Base-by-base conservation (phyloP, 148 eudicot genomes). In the Vaccinium myrtillus region DNA sequence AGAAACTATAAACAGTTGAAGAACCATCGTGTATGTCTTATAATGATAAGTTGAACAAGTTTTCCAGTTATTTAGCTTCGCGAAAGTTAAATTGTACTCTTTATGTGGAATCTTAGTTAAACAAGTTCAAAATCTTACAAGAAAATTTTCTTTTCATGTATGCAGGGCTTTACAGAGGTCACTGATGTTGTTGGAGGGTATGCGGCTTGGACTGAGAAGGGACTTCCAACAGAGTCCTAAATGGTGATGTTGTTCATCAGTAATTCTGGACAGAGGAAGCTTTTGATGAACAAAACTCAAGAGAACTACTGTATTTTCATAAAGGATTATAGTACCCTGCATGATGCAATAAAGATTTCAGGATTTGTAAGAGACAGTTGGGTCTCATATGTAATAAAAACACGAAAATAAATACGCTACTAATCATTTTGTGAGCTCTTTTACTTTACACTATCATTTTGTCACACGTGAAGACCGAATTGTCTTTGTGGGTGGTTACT, bases 121-220 rank as follows among this genome's bases (percentile, higher is more conserved):
- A 43, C 46, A 43, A 43, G 46, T 43, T 5, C 46, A 43, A 43
- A 43, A 43, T 43, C 46, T 43, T 36, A 2, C 46, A 43, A 3
- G 46, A 43, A 43, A 61, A 39, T 1, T 19, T 15, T 59, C 4
- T 50, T 19, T 85, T 12, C 43, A 70, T 27, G 69, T 36, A 11
- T 78, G 88, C 95, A 94, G 95, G 94, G 95, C 0, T 94, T 86
- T 69, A 93, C 92, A 4, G 92, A 90, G 10, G 75, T 94, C 58
- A 82, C 90, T 6, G 93, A 94, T 59, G 63, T 93, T 21, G 92
- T 94, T 55, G 98, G 98, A 51, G 98, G 98, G 49, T 93, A 86
- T 79, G 87, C 89, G 21, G 92, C 94, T 69, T 94, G 98, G 98
- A 69, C 84, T 10, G 90, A 92, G 83, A 88, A 81, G 74, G 91